Evolutionary conservation across 192 early-diverging fungal genomes (phyloP), one percentile per base, ranked within the genome.

Genomic region (Chytriomyces sp.): DNA sequence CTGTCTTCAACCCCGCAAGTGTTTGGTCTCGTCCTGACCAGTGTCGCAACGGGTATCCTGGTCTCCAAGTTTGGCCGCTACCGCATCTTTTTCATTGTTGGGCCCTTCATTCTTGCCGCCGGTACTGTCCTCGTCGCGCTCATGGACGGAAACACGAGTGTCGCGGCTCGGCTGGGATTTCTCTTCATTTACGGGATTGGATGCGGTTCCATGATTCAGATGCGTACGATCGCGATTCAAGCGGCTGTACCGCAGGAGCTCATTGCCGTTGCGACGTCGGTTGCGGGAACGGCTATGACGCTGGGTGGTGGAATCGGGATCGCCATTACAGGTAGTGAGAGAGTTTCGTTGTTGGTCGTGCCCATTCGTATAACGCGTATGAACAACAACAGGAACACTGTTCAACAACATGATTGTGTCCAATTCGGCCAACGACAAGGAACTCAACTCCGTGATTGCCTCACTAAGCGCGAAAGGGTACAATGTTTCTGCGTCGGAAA

Each of bases 261-360:
- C 64, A 88, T 92, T 81, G 91, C 91, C 0, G 80, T 88, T 3
- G 89, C 83, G 49, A 93, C 92, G 12, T 79, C 90, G 2, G 62
- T 91, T 39, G 83, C 83, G 33, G 82, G 82, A 8, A 92, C 91
- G 67, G 72, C 88, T 70, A 79, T 88, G 57, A 83, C 83, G 3
- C 74, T 89, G 28, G 90, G 88, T 30, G 75, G 81, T 49, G 41
- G 12, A 17, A 17, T 49, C 12, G 41, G 41, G 10, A n/a, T 49
- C n/a, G 41, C 41, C 41, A 49, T 49, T n/a, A 49, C n/a, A 17
- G 41, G 41, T 49, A n/a, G n/a, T n/a, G n/a, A n/a, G n/a, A n/a
- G n/a, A 49, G 12, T n/a, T n/a, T 49, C 41, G 10, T 49, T n/a
- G n/a, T 17, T n/a, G n/a, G n/a, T n/a, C n/a, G 41, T 49, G n/a